Evolutionary conservation across 495 filamentous ascomycete genomes (phyloP).

Genomic region (Penicillium taxi): DNA sequence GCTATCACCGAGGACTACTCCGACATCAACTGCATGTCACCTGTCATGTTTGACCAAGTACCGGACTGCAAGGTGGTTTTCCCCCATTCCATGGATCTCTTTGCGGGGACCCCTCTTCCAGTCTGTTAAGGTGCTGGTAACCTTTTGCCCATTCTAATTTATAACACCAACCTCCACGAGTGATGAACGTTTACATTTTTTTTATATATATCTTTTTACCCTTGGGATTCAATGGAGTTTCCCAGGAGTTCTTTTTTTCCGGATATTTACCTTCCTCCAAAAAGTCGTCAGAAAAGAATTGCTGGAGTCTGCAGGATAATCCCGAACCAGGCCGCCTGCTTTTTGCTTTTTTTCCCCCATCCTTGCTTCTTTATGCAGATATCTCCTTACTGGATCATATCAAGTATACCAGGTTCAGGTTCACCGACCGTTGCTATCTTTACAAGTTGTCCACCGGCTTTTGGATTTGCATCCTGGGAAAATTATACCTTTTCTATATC

Average conservation of each 20-base stretch:
- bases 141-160: conserved; percentile 1
- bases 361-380: conserved; percentile 14
- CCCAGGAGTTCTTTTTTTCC: conserved; percentile 4
- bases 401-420: neutral
- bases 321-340: conserved; percentile 10
- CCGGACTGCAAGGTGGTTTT: conserved; percentile 29
- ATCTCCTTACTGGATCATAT: neutral
- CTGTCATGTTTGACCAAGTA: conserved; percentile 26
- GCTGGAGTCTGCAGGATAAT: neutral
- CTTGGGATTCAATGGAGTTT: too few species aligned
- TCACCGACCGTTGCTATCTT: conserved; percentile 3
- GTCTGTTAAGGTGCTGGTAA: conserved; percentile 18
- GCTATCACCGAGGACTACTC: conserved; percentile 39
- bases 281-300: conserved; percentile 2
- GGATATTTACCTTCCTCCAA: neutral
- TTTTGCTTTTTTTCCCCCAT: conserved; percentile 4
- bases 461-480: conserved; percentile 6
- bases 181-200: conserved; percentile 14
- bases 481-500: neutral
- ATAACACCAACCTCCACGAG: conserved; percentile 26
- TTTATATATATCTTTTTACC: neutral
- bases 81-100: conserved; percentile 21
- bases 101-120: conserved; percentile 17
- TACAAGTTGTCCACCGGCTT: conserved; percentile 12
- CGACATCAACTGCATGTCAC: conserved; percentile 36